A percentile compares a stretch with the other conserved stretches of the same genome.
These are phyloP conservation scores for Limonomyces culmigenus DNA, from an alignment of 1,284 basidiomycete species.

Conservation along the genomic window DNA sequence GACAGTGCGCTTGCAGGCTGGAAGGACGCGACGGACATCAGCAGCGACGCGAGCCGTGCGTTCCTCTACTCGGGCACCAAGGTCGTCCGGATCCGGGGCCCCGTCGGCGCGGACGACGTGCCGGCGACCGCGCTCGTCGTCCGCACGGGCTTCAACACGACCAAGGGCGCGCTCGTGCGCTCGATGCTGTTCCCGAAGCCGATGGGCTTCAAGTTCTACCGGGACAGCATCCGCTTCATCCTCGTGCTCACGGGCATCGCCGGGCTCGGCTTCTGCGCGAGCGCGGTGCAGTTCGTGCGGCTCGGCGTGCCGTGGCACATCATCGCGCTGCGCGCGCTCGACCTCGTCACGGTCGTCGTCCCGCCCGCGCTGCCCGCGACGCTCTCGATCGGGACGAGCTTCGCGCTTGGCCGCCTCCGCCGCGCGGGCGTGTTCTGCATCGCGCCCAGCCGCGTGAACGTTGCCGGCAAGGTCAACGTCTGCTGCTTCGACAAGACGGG, in stretches of 20 bases:
- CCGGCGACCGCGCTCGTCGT: constrained; percentile 81
- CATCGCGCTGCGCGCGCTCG: constrained; percentile 83
- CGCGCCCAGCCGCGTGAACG: constrained; percentile 90
- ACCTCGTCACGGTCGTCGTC: constrained; percentile 96
- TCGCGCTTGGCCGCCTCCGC: constrained; percentile 82
- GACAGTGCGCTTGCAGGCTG: constrained; percentile 59
- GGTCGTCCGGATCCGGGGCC: constrained; percentile 79
- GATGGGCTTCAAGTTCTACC: constrained; percentile 95
- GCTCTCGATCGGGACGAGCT: constrained; percentile 93
- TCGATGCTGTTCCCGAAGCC: constrained; percentile 99
- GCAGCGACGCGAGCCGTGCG: constrained; percentile 62
- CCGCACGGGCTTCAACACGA: constrained; percentile 94
- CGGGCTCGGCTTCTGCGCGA: constrained; percentile 73
- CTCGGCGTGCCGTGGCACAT: constrained; percentile 87
- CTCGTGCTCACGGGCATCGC: constrained; percentile 83
- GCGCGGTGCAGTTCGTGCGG: constrained; percentile 82
- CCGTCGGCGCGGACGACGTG: constrained; percentile 33
- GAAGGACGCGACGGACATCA: constrained; percentile 49
- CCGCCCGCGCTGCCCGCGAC: constrained; percentile 96
- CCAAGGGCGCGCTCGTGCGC: constrained; percentile 89
- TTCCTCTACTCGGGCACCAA: constrained; percentile 90
- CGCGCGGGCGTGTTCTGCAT: constrained; percentile 92
- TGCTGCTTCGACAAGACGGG: constrained; percentile 99
- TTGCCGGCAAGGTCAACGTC: constrained; percentile 93
- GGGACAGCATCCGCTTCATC: constrained; percentile 96